phyloP scores from a whole-genome alignment of 1,139 yeast genomes.

The Saccharomyces hybrid region DNA sequence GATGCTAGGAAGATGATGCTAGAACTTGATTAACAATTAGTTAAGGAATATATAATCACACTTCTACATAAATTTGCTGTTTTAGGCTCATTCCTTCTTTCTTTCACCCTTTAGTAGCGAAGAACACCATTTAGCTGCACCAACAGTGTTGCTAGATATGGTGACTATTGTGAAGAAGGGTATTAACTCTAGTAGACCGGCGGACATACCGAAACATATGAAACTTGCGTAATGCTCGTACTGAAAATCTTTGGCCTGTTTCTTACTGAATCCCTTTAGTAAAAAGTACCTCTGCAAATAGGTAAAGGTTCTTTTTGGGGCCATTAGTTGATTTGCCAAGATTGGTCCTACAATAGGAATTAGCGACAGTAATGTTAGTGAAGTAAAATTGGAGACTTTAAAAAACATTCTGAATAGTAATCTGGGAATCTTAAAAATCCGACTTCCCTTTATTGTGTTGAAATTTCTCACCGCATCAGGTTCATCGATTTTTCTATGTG shows the following conservation, averaged over 20 bases:
- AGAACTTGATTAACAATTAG: background rate
- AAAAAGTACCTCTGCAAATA: conserved; percentile 20
- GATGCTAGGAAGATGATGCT: background rate
- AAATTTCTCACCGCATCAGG: background rate
- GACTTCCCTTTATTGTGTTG: conserved; percentile 5
- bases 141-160: conserved; percentile 28
- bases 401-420: conserved; percentile 4
- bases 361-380: conserved; percentile 15
- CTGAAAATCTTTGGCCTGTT: conserved; percentile 13
- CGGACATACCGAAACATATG: conserved; percentile 28
- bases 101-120: conserved; percentile 9
- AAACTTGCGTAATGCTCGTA: conserved; percentile 23
- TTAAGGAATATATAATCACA: background rate
- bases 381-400: conserved; percentile 3
- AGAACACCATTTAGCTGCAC: conserved; percentile 26
- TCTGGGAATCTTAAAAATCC: conserved; percentile 9
- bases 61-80: background rate
- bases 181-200: conserved; percentile 29
- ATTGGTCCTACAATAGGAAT: conserved; percentile 29
- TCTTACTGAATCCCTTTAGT: conserved; percentile 9
- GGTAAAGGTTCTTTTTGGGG: conserved; percentile 22
- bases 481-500: conserved; percentile 7
- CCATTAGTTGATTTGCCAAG: conserved; percentile 19
- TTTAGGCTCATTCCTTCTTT: conserved; percentile 3
- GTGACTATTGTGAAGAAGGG: conserved; percentile 29